These are phyloP conservation scores for Gamsiella multidivaricata DNA, from an alignment of 192 early-diverging fungal species.

Conservation along the genomic window DNA sequence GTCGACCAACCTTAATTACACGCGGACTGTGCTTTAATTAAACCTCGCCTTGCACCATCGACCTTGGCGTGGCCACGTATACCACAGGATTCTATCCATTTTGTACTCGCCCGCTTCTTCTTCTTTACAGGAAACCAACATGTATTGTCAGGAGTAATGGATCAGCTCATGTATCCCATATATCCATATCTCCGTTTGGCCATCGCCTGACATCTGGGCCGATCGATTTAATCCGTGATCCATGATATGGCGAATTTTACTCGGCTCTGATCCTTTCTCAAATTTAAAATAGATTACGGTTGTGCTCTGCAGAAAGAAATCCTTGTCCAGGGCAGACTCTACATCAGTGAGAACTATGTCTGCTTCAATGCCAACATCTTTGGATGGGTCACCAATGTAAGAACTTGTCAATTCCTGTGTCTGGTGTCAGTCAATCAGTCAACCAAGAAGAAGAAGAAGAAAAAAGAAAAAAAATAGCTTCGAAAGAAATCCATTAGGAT, in stretches of 20 bases:
- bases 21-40: no score
- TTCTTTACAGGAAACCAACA: no score
- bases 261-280: neutral
- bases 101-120: no score
- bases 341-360: constrained; percentile 80
- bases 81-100: no score
- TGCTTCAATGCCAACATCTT: constrained; percentile 93
- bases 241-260: neutral
- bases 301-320: constrained; percentile 93
- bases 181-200: neutral
- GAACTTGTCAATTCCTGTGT: neutral
- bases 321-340: constrained; percentile 87
- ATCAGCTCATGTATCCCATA: no score
- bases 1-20: no score
- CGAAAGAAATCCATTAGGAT: no score
- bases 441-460: neutral
- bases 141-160: neutral
- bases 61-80: no score
- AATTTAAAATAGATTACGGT: constrained; percentile 72
- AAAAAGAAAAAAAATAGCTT: no score
- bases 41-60: no score
- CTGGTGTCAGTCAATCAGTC: neutral
- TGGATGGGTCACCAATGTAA: constrained; percentile 86
- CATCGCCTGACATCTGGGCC: neutral
- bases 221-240: neutral